These are phyloP conservation scores for Alternaria longipes DNA, from an alignment of 2,329 filamentous ascomycete genomes.

Conservation along the genomic window DNA sequence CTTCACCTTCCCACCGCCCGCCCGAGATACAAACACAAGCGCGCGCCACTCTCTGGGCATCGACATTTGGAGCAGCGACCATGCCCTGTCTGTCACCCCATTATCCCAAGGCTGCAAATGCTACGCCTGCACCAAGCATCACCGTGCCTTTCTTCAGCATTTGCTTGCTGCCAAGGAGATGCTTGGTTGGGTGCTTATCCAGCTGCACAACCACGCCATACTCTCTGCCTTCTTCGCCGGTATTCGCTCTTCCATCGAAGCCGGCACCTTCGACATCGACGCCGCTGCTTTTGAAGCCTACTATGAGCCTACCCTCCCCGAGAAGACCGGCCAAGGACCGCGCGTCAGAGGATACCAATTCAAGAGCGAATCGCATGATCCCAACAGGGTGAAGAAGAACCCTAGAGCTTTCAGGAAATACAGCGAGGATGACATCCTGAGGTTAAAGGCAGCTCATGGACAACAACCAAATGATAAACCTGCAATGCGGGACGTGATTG, in stretches of 20 bases:
- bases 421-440: conserved; percentile 34
- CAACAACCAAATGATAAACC: conserved; percentile 41
- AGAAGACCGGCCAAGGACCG: conserved; percentile 79
- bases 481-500: conserved; percentile 40
- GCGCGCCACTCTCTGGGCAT: conserved; percentile 65
- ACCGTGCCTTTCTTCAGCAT: conserved; percentile 87
- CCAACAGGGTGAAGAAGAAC: conserved; percentile 39
- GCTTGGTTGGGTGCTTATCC: conserved; percentile 92
- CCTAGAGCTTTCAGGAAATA: conserved; percentile 43
- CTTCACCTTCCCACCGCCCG: conserved; percentile 73
- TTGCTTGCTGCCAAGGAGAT: conserved; percentile 92
- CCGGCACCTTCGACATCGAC: conserved; percentile 64
- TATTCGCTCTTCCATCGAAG: conserved; percentile 71
- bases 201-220: conserved; percentile 87
- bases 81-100: conserved; percentile 71
- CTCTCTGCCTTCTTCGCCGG: conserved; percentile 76
- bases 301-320: conserved; percentile 78
- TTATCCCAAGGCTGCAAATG: conserved; percentile 73
- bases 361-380: conserved; percentile 41
- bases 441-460: conserved; percentile 41
- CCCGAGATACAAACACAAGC: conserved; percentile 21
- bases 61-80: conserved; percentile 74
- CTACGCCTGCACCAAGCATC: conserved; percentile 84
- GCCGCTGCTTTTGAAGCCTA: conserved; percentile 66
- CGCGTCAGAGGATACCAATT: conserved; percentile 49